Conservation (phyloP, 257 asterid species). For the Nicotiana undulata region DNA sequence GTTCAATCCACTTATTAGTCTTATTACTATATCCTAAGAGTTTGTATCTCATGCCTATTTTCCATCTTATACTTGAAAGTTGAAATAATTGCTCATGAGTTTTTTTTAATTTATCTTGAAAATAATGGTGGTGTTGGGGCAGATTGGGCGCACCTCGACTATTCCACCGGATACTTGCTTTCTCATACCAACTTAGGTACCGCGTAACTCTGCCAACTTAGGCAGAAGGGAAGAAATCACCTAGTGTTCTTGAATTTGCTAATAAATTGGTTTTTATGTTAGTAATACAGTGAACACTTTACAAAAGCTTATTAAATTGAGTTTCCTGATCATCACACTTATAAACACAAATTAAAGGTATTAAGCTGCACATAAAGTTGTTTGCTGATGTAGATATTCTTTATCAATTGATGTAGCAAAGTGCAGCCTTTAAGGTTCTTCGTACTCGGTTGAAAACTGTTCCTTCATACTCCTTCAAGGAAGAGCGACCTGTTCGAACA, state of each 20-base stretch:
- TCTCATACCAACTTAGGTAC: neutral
- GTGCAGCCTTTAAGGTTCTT: constrained; percentile 89
- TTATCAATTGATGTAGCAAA: constrained; percentile 62
- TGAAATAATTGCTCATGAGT: neutral
- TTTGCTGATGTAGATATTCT: neutral
- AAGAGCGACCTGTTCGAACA: constrained; percentile 40
- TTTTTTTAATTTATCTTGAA: too few relatives aligned
- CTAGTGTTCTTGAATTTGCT: neutral
- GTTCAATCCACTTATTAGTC: neutral
- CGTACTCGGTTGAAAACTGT: constrained; percentile 87
- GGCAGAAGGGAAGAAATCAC: neutral
- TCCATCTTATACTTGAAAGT: neutral
- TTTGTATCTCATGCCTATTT: neutral
- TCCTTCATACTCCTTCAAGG: constrained; percentile 75
- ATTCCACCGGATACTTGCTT: neutral
- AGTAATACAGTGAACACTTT: neutral
- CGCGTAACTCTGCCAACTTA: neutral
- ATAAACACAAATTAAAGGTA: neutral
- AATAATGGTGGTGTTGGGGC: neutral
- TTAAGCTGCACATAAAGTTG: neutral
- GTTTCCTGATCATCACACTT: neutral
- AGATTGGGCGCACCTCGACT: neutral
- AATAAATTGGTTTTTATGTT: neutral
- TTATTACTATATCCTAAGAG: neutral
- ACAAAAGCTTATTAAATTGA: neutral